phyloP scores from a whole-genome alignment of 208 protist species.

The Crithidia bombi region DNA sequence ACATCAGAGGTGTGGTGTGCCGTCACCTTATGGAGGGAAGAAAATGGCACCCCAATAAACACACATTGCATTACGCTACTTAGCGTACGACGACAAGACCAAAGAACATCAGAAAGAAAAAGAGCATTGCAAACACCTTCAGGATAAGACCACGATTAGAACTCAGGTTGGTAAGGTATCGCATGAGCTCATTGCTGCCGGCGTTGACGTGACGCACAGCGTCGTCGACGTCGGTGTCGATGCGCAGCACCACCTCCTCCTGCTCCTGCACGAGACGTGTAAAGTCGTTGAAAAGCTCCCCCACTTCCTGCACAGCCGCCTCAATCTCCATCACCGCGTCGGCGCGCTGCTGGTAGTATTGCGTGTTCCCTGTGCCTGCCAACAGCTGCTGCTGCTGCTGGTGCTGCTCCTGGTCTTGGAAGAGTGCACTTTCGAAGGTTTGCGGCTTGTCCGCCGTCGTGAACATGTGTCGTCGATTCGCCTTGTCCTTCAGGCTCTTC shows the following conservation, averaged over 20 bases:
- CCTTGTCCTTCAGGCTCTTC: conserved; percentile 74
- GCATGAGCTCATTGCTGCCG: conserved; percentile 92
- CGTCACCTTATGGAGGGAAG: no score
- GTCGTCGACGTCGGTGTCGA: conserved; percentile 89
- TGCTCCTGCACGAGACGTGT: conserved; percentile 92
- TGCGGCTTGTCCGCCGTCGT: conserved; percentile 77
- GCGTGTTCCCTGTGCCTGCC: conserved; percentile 52
- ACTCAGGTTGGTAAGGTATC: conserved; percentile 87
- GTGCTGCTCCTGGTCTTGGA: conserved; percentile 85
- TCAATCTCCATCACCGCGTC: conserved; percentile 91
- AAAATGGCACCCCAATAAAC: no score
- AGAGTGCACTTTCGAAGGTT: conserved; percentile 89
- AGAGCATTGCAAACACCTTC: conserved; percentile 92
- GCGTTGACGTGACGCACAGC: conserved; percentile 89
- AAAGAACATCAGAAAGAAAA: conserved; percentile 94
- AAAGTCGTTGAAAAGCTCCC: conserved; percentile 93
- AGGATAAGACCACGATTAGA: conserved; percentile 93
- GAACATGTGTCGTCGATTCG: conserved; percentile 80
- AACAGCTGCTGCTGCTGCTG: conserved; percentile 79
- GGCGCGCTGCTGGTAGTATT: conserved; percentile 85
- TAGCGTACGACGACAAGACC: conserved; percentile 88
- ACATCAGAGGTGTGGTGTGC: no score
- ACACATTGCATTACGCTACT: conserved; percentile 20
- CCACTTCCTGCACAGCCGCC: conserved; percentile 88
- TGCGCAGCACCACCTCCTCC: conserved; percentile 89